Conservation (phyloP, 1,139 yeast species). For the Zygosaccharomyces pseudobailii region DNA sequence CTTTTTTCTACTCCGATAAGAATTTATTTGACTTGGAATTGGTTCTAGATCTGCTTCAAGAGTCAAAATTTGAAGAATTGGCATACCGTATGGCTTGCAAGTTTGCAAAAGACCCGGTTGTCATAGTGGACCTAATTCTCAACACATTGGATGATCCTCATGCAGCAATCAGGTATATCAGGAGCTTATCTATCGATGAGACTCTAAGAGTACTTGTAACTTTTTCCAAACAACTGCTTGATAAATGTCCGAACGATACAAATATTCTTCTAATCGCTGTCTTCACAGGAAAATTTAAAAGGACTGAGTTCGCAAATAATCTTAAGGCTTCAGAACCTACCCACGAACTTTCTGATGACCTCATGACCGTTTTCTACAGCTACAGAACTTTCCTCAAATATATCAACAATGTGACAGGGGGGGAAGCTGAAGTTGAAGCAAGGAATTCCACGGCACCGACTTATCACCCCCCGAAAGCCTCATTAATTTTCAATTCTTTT, state of each 20-base stretch:
- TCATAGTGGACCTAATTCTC: constrained; percentile 73
- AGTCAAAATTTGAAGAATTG: constrained; percentile 63
- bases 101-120: constrained; percentile 61
- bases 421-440: constrained; percentile 1
- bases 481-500: constrained; percentile 81
- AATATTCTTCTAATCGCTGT: constrained; percentile 78
- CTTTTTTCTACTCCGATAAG: constrained; percentile 30
- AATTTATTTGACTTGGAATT: constrained; percentile 58
- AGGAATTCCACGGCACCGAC: constrained; percentile 46
- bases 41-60: constrained; percentile 69
- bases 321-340: constrained; percentile 5
- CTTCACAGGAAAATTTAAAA: constrained; percentile 78
- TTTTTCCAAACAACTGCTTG: constrained; percentile 62
- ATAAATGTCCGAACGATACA: constrained; percentile 70
- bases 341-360: constrained; percentile 11
- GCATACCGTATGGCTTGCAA: constrained; percentile 70
- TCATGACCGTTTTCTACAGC: constrained; percentile 53
- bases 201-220: constrained; percentile 64
- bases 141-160: constrained; percentile 61
- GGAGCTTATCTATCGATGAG: constrained; percentile 71
- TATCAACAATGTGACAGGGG: constrained; percentile 36
- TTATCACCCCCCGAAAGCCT: constrained; percentile 87
- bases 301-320: constrained; percentile 31
- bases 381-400: constrained; percentile 68
- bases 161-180: constrained; percentile 62